Base-by-base conservation (phyloP, 1,284 basidiomycete genomes). In the Ustilago curta region DNA sequence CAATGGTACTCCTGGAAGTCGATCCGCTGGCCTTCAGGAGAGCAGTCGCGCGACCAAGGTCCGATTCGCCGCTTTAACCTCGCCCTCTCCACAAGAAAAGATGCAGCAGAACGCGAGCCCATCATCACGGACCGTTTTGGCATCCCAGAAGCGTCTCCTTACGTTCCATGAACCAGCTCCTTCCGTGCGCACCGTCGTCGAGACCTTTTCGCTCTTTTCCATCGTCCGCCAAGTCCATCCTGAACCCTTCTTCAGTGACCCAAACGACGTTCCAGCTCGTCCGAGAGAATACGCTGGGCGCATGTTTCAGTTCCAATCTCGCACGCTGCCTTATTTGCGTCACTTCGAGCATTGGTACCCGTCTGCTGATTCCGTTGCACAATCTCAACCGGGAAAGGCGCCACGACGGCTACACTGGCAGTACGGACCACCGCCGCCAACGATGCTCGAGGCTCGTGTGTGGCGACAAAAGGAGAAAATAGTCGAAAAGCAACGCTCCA, bases 231-330 rank as follows among this genome's bases (percentile, higher is more conserved):
- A 90, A 71, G 84, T 92, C 23, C 95, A 97, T 84, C 88, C 87
- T 21, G 87, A 89, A 21, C 93, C 95, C 9, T 72, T 56, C 56
- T 76, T 72, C 47, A 72, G 69, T 3, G 89, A 90, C 58, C 88
- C 88, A 11, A 79, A 80, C 2, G 96, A 98, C 81, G 89, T 91
- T 0, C 92, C 93, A 0, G 87, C 88, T 43, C 86, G 87, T 16
- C 87, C 91, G 0, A 88, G 91, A 77, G 92, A 94, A 83, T 95
- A 92, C 80, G 94, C 90, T 14, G 95, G 94, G 0, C 85, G 93
- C 1, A 84, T 90, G 27, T 96, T 92, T 83, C 87, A 88, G 45
- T 86, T 96, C 19, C 90, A 90, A 45, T 86, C 86, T 2, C 83
- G 84, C 35, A 75, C 81, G 0, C 56, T 84, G 9, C 64, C 63